These are phyloP conservation scores for Chlorella sp. DNA, from an alignment of 139 green algal species.

Conservation along the genomic window DNA sequence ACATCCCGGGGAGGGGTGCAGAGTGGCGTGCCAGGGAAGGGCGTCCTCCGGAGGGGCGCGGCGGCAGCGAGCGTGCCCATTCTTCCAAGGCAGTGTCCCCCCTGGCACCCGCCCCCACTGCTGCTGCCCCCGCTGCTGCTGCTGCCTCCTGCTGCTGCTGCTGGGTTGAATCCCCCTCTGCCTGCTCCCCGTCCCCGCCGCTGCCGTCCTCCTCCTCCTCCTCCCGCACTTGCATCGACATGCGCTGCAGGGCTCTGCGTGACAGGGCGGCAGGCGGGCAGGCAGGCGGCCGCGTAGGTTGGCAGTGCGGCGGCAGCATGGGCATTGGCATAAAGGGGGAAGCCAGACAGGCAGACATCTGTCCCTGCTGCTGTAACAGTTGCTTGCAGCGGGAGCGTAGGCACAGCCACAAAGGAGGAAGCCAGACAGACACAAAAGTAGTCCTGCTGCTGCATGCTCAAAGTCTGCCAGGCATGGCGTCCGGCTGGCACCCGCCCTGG, in stretches of 20 bases:
- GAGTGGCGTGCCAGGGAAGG: background rate
- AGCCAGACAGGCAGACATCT: background rate
- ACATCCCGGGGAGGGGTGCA: background rate
- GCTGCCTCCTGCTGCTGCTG: background rate
- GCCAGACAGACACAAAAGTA: no score
- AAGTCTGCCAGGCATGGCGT: no score
- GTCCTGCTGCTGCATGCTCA: no score
- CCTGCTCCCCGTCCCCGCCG: background rate
- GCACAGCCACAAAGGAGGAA: no score
- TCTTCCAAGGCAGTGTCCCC: background rate
- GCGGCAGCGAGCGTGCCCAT: background rate
- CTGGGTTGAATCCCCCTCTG: background rate
- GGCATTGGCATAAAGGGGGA: no score
- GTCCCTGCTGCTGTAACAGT: background rate
- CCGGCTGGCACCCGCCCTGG: no score
- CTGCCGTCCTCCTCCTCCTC: background rate
- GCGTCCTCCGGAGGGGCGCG: background rate
- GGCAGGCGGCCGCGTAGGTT: background rate
- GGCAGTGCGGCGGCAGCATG: no score
- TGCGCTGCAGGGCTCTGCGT: slow-evolving; percentile 23
- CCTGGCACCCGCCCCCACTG: background rate
- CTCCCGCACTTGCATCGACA: background rate
- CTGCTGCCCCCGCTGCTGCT: background rate
- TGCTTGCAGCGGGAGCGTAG: no score
- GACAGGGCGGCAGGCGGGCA: no score